Base-by-base conservation (phyloP, 2,329 filamentous ascomycete species). In the Exophiala aquamarina region DNA sequence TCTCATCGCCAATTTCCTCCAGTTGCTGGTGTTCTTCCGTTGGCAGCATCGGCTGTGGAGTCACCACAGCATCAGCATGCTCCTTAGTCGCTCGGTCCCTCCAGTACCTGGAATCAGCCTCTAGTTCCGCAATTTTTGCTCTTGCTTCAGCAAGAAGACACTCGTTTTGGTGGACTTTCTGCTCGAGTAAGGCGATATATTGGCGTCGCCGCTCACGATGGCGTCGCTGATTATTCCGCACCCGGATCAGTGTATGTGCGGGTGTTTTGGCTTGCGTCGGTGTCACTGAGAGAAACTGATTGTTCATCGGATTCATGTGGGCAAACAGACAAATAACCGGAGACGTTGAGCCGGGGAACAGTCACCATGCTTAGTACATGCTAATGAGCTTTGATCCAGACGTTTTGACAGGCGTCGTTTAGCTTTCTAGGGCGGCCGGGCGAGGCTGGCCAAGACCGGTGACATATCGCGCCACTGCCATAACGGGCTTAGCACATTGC, bases 191-290 rank as follows among this genome's bases (percentile, higher is more conserved):
- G 17, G 26, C 26, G 31, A 56, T 44, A 21, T 54, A 54, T 47
- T 51, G 28, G 20, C 42, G 37, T 15, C 41, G 38, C 20, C 53
- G 43, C 15, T 40, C 43, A 9, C 53, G 53, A 36, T 41, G 49
- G 26, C 48, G 48, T 21, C 53, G 50, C 40, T 56, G 53, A 42
- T 56, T 56, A 37, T 54, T 54, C 23, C 53, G 52, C 5, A 52
- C 38, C n/a, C 52, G 45, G 31, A 44, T 36, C 29, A 44, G 32
- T 14, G 41, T 44, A 20, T 44, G 41, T 23, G 32, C 13, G 17
- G 41, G 41, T 26, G 41, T 44, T 36, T 44, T 44, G 32, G n/a
- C 36, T 40, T 21, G 37, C 19, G 37, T 37, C 35, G 11, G 18
- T 13, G 15, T 37, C 14, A 37, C 35, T 10, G 35, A n/a, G 11